Evolutionary conservation across 306 rosid genomes (phyloP), one percentile per base, ranked within the genome.

Genomic region (Cucurbita ficifolia): DNA sequence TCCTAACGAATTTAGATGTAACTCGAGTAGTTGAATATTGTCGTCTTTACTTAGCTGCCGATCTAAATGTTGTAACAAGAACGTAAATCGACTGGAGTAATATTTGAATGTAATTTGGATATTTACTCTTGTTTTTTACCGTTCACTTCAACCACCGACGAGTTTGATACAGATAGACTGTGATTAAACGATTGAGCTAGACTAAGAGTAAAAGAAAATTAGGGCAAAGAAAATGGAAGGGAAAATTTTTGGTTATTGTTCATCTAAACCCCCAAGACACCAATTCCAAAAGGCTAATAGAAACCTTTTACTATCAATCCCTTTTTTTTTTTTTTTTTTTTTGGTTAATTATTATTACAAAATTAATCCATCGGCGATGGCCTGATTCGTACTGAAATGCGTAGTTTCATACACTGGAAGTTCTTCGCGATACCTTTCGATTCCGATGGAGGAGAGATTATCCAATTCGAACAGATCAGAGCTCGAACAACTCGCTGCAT

Each of bases 391-490:
- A 35, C 74, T 75, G 82, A 95, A 85, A 80, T 88, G 88, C 60
- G 99, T 95, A 7, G 99, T 95, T 80, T 95, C 99, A 73, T 89
- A 95, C 73, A 95, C 99, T 0, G 99, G 99, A 70, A 95, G 79
- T 69, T 95, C 99, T 70, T 94, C 86, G 18, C 96, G 75, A 64
- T 94, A 94, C 90, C 96, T 86, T 73, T 87, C 89, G 79, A 90
- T 91, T 76, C 98, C 98, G 77, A 86, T 87, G 1, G 89, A 86
- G 4, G 92, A 87, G 0, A 91, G 83, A 83, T 86, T 89, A 79
- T 91, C 99, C 89, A 95, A 84, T 78, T 95, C 99, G 77, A 95
- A 95, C 17, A 95, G 88, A 89, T 95, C 99, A 70, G 99, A 91
- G 73, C 99, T 95, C 38, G 96, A 77, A 81, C 82, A 91, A 82